phyloP scores from a whole-genome alignment of 257 asterid genomes.

The Nicotiana tomentosiformis region DNA sequence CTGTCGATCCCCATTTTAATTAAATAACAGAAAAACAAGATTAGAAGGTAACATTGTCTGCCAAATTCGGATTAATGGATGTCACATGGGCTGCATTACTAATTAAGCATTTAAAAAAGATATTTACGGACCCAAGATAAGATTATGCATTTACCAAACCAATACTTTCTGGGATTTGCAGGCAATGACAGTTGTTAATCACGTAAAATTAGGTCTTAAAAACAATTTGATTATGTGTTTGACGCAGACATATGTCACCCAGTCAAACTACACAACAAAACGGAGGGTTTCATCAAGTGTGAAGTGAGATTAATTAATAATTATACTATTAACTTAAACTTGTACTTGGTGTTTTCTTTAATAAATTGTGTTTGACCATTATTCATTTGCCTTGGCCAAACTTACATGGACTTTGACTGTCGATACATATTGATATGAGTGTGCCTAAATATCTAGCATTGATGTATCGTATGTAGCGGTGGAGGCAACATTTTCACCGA shows the following conservation, averaged over 20 bases:
- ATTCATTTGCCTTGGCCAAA: neutral
- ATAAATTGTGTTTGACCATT: neutral
- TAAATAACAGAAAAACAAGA: neutral
- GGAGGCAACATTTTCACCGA: no score
- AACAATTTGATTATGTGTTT: neutral
- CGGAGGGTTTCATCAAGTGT: neutral
- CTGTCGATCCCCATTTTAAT: neutral
- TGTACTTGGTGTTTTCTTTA: neutral
- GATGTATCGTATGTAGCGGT: neutral
- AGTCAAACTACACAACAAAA: constrained; percentile 16
- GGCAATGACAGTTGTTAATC: neutral
- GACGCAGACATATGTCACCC: constrained; percentile 9
- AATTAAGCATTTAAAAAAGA: neutral
- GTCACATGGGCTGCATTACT: neutral
- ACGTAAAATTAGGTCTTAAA: neutral
- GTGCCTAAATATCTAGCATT: neutral
- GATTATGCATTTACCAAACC: neutral
- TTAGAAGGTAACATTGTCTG: constrained; percentile 2
- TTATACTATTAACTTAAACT: neutral
- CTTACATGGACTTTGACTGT: neutral
- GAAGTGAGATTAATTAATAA: neutral
- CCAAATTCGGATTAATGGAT: neutral
- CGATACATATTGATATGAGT: neutral
- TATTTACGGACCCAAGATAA: neutral
- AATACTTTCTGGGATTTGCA: neutral